Evolutionary conservation across 345 rosid genomes (phyloP), one percentile per base, ranked within the genome.

Genomic region (Xanthoceras sorbifolium): DNA sequence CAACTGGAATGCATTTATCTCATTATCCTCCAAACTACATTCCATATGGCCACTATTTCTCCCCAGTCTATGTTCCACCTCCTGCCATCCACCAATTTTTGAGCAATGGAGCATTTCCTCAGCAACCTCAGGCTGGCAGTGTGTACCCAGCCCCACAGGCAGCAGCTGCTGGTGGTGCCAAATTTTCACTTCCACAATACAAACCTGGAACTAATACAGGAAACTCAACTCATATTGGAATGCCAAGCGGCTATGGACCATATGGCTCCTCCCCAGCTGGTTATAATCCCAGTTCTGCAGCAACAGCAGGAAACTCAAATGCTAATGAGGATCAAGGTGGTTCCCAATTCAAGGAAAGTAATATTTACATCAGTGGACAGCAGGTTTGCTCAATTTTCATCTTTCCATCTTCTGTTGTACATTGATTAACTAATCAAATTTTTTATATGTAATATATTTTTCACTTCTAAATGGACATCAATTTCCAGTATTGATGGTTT

Each of bases 1-100:
- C 98, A 28, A 74, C 97, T 31, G 94, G 94, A 75, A 81, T 94
- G 85, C 98, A 93, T 63, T 72, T 91, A 77, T 80, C 98, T 23
- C 97, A 87, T 84, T 94, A 85, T 82, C 93, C 95, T 66, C 94
- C 94, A 83, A 94, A 91, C 70, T 94, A 86, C 84, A 77, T 94
- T 76, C 93, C 93, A 40, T 94, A 91, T 78, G 91, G 93, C 73
- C 94, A 77, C 81, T 93, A 88, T 84, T 86, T 84, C 88, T 79
- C 94, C 79, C 98, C 94, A 57, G 82, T 85, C 79, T 94, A 89
- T 84, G 88, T 86, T 76, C 94, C 92, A 76, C 93, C 92, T 74
- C 89, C 89, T 6, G 81, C 94, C 72, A 81, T 91, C 76, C 97
- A 93, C 81, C 97, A 93, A 77, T 90, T 84, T 83, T 77, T 91